These are phyloP conservation scores for Mariannaea sp. DNA, from an alignment of 2,329 filamentous ascomycete genomes.

Conservation along the genomic window DNA sequence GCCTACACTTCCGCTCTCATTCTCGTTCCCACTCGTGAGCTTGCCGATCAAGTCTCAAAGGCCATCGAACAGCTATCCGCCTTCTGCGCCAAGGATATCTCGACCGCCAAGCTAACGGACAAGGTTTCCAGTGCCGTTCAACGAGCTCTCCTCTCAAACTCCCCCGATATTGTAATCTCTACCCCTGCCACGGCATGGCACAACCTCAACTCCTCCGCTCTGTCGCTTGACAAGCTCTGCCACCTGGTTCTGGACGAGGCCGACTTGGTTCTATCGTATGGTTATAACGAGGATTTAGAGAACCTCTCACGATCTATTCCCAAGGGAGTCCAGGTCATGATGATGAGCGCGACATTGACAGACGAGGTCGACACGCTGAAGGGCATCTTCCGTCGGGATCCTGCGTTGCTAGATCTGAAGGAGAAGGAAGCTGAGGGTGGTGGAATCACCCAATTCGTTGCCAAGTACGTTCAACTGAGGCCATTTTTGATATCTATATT, in stretches of 20 bases:
- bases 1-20: constrained; percentile 76
- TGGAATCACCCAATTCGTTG: constrained; percentile 83
- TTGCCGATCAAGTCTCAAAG: constrained; percentile 88
- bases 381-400: constrained; percentile 81
- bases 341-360: constrained; percentile 93
- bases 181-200: constrained; percentile 84
- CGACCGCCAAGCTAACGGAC: constrained; percentile 83
- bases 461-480: constrained; percentile 61
- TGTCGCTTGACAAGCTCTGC: constrained; percentile 72
- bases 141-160: constrained; percentile 80
- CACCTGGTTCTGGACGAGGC: constrained; percentile 92
- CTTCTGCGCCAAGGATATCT: constrained; percentile 84
- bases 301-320: constrained; percentile 78
- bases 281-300: constrained; percentile 88
- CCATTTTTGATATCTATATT: not conserved
- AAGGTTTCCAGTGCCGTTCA: constrained; percentile 90
- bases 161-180: constrained; percentile 86
- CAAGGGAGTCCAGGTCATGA: constrained; percentile 83
- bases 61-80: constrained; percentile 75
- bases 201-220: constrained; percentile 67
- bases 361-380: constrained; percentile 86
- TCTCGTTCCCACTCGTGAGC: constrained; percentile 90
- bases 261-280: constrained; percentile 90
- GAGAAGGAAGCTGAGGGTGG: constrained; percentile 78
- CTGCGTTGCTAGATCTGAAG: constrained; percentile 79